A percentile compares a stretch with the other conserved stretches of the same genome.
Evolutionary conservation across 2,329 filamentous ascomycete species (phyloP).

Genomic region (Ceratocystis albifundus): DNA sequence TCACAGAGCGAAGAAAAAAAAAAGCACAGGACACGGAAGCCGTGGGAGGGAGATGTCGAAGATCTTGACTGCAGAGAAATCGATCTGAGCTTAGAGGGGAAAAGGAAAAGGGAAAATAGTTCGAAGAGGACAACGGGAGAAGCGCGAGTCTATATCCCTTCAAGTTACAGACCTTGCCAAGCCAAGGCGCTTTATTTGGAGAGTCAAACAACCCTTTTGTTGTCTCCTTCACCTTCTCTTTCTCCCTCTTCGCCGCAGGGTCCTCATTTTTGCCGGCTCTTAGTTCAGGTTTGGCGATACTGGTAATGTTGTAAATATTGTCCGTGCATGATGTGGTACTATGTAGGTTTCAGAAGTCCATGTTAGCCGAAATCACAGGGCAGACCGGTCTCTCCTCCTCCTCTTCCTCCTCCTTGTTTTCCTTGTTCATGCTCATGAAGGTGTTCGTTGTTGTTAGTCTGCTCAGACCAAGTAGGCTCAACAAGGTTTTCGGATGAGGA

Average conservation of each 20-base stretch:
- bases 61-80: slow-evolving; percentile 8
- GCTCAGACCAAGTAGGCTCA: slow-evolving; percentile 7
- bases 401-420: neutral
- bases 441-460: neutral
- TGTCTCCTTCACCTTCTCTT: neutral
- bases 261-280: neutral
- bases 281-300: neutral
- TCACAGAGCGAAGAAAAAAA: slow-evolving; percentile 12
- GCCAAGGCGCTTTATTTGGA: neutral
- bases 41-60: slow-evolving; percentile 1
- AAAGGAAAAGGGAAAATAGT: neutral
- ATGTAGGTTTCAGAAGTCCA: slow-evolving; percentile 1
- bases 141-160: neutral
- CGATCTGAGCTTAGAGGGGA: neutral
- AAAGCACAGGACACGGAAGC: neutral
- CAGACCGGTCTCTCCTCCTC: neutral
- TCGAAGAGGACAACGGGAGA: neutral
- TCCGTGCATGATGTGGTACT: slow-evolving; percentile 7
- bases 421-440: neutral
- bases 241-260: neutral
- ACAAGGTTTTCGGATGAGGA: slow-evolving; percentile 12
- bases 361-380: slow-evolving; percentile 8
- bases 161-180: neutral
- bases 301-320: neutral
- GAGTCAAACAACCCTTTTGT: neutral